Evolutionary conservation across 1,139 yeast species (phyloP).

Genomic region (Debaryomyces sp.): DNA sequence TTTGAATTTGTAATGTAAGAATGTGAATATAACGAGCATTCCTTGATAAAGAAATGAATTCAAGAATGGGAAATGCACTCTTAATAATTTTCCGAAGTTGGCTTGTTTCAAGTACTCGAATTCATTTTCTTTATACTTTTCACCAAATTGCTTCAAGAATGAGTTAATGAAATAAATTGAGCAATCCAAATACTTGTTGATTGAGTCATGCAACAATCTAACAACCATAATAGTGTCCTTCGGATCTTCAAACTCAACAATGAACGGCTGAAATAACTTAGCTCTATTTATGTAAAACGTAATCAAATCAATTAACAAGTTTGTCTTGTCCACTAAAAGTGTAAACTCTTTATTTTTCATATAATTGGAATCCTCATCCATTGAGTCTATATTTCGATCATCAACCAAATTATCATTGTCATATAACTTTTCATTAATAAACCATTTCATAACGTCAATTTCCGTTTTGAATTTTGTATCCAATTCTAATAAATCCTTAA

Average conservation of each 20-base stretch:
- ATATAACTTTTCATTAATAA: slow-evolving; percentile 19
- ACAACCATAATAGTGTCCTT: slow-evolving; percentile 29
- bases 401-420: slow-evolving; percentile 12
- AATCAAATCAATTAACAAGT: slow-evolving; percentile 47
- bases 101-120: slow-evolving; percentile 18
- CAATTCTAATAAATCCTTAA: slow-evolving; percentile 40
- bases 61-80: slow-evolving; percentile 47
- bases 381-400: slow-evolving; percentile 1
- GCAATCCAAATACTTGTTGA: slow-evolving; percentile 41
- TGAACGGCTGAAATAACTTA: slow-evolving; percentile 55
- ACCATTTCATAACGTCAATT: slow-evolving; percentile 35
- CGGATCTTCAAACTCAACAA: slow-evolving; percentile 39
- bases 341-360: slow-evolving; percentile 27
- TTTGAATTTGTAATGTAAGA: slow-evolving; percentile 45
- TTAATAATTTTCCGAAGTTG: slow-evolving; percentile 36
- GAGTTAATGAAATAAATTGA: slow-evolving; percentile 28
- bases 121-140: slow-evolving; percentile 14
- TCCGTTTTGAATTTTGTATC: slow-evolving; percentile 47
- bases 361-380: slow-evolving; percentile 13
- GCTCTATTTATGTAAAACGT: slow-evolving; percentile 52
- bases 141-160: slow-evolving; percentile 22
- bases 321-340: slow-evolving; percentile 34
- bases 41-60: slow-evolving; percentile 56
- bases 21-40: slow-evolving; percentile 51
- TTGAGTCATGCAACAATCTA: slow-evolving; percentile 38